phyloP scores from a whole-genome alignment of 2,329 filamentous ascomycete genomes.

The Fusarium dlaminii region DNA sequence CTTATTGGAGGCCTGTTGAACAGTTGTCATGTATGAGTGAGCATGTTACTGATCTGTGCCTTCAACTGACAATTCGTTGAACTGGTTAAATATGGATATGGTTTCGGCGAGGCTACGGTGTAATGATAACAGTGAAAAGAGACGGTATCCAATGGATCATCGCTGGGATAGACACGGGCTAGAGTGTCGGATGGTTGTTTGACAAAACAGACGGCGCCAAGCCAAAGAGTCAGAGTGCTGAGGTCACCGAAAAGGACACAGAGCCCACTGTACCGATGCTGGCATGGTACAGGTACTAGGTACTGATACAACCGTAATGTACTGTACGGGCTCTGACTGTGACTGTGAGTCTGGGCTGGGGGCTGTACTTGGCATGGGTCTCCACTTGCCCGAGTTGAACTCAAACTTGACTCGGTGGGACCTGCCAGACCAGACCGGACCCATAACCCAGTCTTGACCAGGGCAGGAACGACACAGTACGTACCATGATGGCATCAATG shows the following conservation, averaged over 20 bases:
- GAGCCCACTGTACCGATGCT: slow-evolving; percentile 17
- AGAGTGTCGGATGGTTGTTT: background rate
- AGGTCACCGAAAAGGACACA: slow-evolving; percentile 14
- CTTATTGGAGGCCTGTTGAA: background rate
- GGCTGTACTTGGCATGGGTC: slow-evolving; percentile 2
- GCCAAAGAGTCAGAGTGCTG: slow-evolving; percentile 9
- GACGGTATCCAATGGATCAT: background rate
- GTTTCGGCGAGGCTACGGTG: background rate
- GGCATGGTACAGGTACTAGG: slow-evolving; percentile 6
- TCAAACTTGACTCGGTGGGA: slow-evolving; percentile 5
- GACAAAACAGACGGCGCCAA: slow-evolving; percentile 6
- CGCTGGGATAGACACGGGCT: background rate
- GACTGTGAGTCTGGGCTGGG: background rate
- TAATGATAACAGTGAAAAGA: background rate
- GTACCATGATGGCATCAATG: slow-evolving; percentile 28
- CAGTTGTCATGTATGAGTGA: slow-evolving; percentile 6
- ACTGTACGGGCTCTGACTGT: background rate
- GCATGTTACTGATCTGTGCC: background rate
- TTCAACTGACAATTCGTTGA: background rate
- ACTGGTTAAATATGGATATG: background rate
- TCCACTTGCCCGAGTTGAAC: slow-evolving; percentile 12
- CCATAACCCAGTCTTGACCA: background rate
- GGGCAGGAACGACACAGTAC: slow-evolving; percentile 6
- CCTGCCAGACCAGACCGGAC: background rate
- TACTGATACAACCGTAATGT: background rate